Conservation (phyloP, 2,329 filamentous ascomycete genomes). For the Cephalotrichum gorgonifer region DNA sequence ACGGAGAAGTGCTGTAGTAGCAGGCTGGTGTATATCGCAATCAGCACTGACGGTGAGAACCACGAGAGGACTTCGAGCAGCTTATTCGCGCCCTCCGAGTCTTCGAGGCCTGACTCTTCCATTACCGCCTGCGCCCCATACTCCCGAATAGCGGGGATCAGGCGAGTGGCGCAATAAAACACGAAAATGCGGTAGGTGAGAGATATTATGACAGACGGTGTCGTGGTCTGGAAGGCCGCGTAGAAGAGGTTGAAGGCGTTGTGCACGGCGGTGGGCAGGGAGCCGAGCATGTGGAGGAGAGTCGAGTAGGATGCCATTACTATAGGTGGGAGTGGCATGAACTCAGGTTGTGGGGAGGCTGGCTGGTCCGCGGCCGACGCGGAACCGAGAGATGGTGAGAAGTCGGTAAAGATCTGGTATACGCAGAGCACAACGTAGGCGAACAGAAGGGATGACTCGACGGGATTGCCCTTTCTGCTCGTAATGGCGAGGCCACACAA, state of each 20-base stretch:
- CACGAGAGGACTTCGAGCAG: conserved; percentile 78
- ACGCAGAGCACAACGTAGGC: conserved; percentile 97
- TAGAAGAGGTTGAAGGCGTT: conserved; percentile 79
- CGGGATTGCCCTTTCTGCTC: conserved; percentile 85
- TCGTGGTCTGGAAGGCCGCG: conserved; percentile 90
- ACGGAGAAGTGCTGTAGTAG: conserved; percentile 91
- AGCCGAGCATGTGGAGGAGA: conserved; percentile 71
- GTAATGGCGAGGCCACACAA: conserved; percentile 89
- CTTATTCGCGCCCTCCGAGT: conserved; percentile 71
- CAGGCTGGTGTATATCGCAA: conserved; percentile 92
- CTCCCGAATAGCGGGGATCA: conserved; percentile 87
- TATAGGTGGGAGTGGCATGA: conserved; percentile 91
- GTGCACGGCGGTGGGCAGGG: conserved; percentile 72
- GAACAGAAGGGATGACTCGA: conserved; percentile 90
- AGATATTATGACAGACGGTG: conserved; percentile 90
- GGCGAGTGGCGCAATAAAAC: conserved; percentile 88
- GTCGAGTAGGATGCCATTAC: conserved; percentile 98
- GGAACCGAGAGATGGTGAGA: conserved; percentile 66
- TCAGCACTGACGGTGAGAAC: conserved; percentile 90
- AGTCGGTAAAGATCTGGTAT: conserved; percentile 99
- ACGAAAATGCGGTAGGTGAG: conserved; percentile 89
- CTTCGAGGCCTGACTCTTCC: conserved; percentile 76
- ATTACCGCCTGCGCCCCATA: conserved; percentile 74
- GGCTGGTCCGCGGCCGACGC: conserved; percentile 40
- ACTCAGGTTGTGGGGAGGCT: conserved; percentile 60